Evolutionary conservation across 2,329 filamentous ascomycete species (phyloP).

Genomic region (Cladophialophora immunda): DNA sequence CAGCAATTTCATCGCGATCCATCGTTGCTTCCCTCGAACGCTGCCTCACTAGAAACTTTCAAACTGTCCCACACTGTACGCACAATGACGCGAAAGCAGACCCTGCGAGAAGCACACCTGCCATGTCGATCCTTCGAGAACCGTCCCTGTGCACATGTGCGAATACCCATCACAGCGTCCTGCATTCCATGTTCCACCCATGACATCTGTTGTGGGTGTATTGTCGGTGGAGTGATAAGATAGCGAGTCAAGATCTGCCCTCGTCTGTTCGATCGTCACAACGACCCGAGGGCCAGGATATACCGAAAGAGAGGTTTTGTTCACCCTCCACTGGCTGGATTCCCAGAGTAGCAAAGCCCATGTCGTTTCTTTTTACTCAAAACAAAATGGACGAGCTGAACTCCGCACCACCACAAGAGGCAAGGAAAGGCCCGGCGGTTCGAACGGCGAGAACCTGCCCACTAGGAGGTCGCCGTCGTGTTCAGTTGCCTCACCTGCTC

Average conservation of each 20-base stretch:
- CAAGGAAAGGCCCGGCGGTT: neutral
- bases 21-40: neutral
- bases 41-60: neutral
- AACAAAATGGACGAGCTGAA: neutral
- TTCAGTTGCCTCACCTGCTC: constrained; percentile 31
- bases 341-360: neutral
- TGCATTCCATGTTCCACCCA: neutral
- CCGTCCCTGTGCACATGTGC: neutral
- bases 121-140: constrained; percentile 5
- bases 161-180: neutral
- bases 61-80: constrained; percentile 2
- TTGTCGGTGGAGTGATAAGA: neutral
- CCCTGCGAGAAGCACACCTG: neutral
- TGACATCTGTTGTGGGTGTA: neutral
- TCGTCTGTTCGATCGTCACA: neutral
- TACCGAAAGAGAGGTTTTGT: neutral
- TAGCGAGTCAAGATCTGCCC: neutral
- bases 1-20: constrained; percentile 22
- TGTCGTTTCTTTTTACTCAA: constrained; percentile 8
- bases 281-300: neutral
- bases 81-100: neutral
- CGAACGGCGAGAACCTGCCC: neutral
- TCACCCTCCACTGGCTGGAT: neutral
- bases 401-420: neutral
- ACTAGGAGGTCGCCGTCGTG: constrained; percentile 17